These are phyloP conservation scores for Diaporthe amygdali DNA, from an alignment of 2,329 filamentous ascomycete genomes.

Conservation along the genomic window DNA sequence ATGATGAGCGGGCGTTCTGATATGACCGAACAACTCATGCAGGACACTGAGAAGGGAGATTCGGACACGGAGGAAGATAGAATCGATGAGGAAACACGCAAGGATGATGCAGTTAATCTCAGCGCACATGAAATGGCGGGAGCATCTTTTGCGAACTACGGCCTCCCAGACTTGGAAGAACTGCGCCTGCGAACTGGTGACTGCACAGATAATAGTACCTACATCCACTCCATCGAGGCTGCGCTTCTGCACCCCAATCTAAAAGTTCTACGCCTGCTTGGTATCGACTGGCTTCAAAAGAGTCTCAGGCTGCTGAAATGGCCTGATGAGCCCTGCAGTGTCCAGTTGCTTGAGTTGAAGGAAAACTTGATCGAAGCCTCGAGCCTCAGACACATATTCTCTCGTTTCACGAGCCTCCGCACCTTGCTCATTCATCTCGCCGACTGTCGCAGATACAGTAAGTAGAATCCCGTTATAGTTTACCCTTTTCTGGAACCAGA, in stretches of 20 bases:
- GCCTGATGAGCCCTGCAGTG: background rate
- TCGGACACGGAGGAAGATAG: background rate
- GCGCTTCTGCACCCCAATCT: background rate
- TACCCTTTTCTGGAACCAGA: too few species aligned
- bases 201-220: background rate
- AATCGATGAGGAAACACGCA: background rate
- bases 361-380: background rate
- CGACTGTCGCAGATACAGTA: background rate
- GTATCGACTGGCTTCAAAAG: background rate
- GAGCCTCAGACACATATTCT: background rate
- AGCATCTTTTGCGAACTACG: background rate
- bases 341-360: background rate
- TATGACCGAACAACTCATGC: background rate
- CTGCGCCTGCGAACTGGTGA: background rate
- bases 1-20: background rate
- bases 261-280: background rate
- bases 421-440: background rate
- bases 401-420: background rate
- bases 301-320: background rate
- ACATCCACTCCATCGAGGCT: background rate
- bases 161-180: background rate
- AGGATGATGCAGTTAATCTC: background rate
- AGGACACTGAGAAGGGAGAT: background rate
- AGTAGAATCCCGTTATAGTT: too few species aligned
- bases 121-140: background rate